Conservation (phyloP, 2,329 filamentous ascomycete genomes). For the Thyridium curvatum region DNA sequence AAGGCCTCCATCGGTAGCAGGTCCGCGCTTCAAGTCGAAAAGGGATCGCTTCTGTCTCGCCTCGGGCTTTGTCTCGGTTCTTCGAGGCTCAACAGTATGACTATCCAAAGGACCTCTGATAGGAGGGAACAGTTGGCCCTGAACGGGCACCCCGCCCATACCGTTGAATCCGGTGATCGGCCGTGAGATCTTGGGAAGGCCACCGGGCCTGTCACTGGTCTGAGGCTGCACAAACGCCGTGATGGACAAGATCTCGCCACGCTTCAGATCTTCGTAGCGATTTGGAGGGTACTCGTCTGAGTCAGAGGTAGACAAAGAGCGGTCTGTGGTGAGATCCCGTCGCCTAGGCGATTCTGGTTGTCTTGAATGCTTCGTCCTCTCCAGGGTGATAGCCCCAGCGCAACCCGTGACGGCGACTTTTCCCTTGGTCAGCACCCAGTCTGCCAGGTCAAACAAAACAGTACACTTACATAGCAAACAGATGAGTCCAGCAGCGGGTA, state of each 20-base stretch:
- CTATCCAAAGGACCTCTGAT: constrained; percentile 16
- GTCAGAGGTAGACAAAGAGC: constrained; percentile 33
- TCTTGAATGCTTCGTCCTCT: constrained; percentile 19
- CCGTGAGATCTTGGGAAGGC: constrained; percentile 29
- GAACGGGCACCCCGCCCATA: constrained; percentile 29
- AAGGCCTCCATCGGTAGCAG: constrained; percentile 26
- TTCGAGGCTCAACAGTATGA: constrained; percentile 13
- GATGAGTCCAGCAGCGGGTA: constrained; percentile 44
- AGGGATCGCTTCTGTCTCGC: constrained; percentile 19
- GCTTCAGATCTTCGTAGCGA: constrained; percentile 43
- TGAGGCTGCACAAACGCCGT: constrained; percentile 27
- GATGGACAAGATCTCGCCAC: constrained; percentile 26
- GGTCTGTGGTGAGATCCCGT: constrained; percentile 25
- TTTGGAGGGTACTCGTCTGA: constrained; percentile 34
- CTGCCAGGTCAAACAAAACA: background rate
- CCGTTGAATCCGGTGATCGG: constrained; percentile 24
- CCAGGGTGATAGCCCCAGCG: constrained; percentile 22
- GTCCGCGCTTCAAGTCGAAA: constrained; percentile 14
- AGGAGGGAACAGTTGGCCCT: constrained; percentile 35
- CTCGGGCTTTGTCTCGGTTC: constrained; percentile 7
- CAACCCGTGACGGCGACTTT: constrained; percentile 33
- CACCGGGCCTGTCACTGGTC: constrained; percentile 13
- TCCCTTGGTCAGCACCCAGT: constrained; percentile 8
- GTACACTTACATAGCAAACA: constrained; percentile 40
- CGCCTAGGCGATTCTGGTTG: constrained; percentile 31